These are phyloP conservation scores for Fraxinus paxiana DNA, from an alignment of 305 asterid genomes.

Conservation along the genomic window DNA sequence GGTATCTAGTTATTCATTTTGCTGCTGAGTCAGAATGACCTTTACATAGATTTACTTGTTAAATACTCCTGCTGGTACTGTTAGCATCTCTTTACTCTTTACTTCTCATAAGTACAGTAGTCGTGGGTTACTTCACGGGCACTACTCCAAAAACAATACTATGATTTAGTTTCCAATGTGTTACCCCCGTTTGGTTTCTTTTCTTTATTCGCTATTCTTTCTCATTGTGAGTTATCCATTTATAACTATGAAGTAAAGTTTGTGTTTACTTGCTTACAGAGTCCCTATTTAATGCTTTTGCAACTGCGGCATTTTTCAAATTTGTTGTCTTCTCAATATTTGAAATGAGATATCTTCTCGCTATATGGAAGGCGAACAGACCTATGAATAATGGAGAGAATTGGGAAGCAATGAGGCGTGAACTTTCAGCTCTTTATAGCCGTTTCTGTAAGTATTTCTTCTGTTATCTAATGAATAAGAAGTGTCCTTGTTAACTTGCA, in stretches of 20 bases:
- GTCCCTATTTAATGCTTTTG: slow-evolving; percentile 94
- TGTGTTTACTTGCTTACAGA: slow-evolving; percentile 48
- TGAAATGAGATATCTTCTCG: slow-evolving; percentile 97
- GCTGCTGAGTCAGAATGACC: background rate
- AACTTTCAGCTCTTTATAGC: slow-evolving; percentile 90
- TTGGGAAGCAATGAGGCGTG: slow-evolving; percentile 97
- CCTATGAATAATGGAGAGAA: slow-evolving; percentile 70
- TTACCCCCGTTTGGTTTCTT: background rate
- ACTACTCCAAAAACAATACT: background rate
- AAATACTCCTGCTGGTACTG: background rate
- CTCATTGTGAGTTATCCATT: slow-evolving; percentile 4
- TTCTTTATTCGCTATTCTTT: background rate
- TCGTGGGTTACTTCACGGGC: background rate
- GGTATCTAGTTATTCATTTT: background rate
- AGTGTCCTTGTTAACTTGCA: background rate
- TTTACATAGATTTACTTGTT: background rate
- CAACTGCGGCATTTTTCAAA: slow-evolving; percentile 99
- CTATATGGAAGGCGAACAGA: slow-evolving; percentile 94
- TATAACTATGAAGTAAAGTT: slow-evolving; percentile 7
- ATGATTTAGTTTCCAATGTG: background rate
- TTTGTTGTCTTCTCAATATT: slow-evolving; percentile 97
- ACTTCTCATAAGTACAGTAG: background rate
- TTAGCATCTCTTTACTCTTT: background rate
- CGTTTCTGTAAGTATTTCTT: slow-evolving; percentile 79
- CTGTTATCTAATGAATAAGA: slow-evolving; percentile 8